A percentile compares a stretch with the other conserved stretches of the same genome.
Evolutionary conservation across 1,284 basidiomycete genomes (phyloP).

Genomic region (Ceratobasidium sp.): DNA sequence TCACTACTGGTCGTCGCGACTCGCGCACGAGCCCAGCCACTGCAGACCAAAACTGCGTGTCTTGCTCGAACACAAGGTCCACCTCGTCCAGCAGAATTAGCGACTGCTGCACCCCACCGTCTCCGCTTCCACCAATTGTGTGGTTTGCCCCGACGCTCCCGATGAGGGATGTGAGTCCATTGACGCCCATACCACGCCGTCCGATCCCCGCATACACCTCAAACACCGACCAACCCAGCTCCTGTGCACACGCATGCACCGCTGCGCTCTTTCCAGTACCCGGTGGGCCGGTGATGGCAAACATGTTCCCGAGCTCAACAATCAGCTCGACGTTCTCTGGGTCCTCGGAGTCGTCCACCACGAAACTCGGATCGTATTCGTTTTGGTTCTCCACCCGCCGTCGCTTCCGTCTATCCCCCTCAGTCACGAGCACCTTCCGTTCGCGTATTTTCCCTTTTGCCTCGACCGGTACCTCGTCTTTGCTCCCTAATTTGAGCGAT

Average conservation of each 20-base stretch:
- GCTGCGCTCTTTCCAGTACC: slow-evolving; percentile 94
- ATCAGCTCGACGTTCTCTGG: slow-evolving; percentile 60
- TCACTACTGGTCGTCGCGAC: slow-evolving; percentile 85
- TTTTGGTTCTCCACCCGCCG: slow-evolving; percentile 49
- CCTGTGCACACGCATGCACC: slow-evolving; percentile 91
- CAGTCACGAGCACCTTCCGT: slow-evolving; percentile 51
- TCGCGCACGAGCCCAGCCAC: slow-evolving; percentile 82
- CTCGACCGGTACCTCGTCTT: slow-evolving; percentile 44
- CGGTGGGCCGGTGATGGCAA: slow-evolving; percentile 83
- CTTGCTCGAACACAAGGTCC: slow-evolving; percentile 91
- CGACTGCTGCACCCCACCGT: slow-evolving; percentile 71
- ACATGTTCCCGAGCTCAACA: slow-evolving; percentile 72
- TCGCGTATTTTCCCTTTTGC: slow-evolving; percentile 42
- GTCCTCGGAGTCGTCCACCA: slow-evolving; percentile 53
- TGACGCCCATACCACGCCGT: slow-evolving; percentile 74
- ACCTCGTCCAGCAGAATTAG: slow-evolving; percentile 97
- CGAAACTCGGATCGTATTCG: slow-evolving; percentile 52
- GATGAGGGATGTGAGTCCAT: slow-evolving; percentile 79
- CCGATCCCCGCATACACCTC: slow-evolving; percentile 98
- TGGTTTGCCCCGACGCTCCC: slow-evolving; percentile 96
- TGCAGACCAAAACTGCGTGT: slow-evolving; percentile 91
- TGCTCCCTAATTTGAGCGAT: slow-evolving; percentile 68
- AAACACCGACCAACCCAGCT: slow-evolving; percentile 95
- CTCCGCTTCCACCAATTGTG: slow-evolving; percentile 62
- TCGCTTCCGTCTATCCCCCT: slow-evolving; percentile 50